These are phyloP conservation scores for Chaetoceros tenuissimus DNA, from an alignment of 108 stramenopile species.

Conservation along the genomic window DNA sequence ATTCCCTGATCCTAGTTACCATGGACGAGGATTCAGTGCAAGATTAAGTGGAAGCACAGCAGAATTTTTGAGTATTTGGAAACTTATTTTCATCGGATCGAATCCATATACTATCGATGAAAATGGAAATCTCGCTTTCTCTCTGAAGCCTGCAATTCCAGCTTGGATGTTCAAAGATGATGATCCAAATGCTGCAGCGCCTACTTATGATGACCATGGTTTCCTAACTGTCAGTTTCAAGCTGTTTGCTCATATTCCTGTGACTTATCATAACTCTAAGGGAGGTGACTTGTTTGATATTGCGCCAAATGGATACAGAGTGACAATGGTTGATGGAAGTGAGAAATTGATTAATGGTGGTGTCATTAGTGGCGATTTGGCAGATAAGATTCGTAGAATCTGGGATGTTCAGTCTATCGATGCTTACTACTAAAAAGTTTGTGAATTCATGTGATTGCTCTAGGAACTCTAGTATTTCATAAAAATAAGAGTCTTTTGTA, in stretches of 20 bases:
- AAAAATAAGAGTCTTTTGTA: no score
- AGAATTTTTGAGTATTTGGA: conserved; percentile 93
- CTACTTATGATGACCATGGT: conserved; percentile 66
- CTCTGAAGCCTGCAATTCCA: conserved; percentile 82
- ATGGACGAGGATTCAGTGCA: conserved; percentile 86
- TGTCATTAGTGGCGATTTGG: conserved; percentile 50
- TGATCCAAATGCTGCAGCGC: conserved; percentile 27
- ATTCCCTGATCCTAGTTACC: conserved; percentile 77
- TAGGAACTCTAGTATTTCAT: no score
- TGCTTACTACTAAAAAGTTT: conserved; percentile 61
- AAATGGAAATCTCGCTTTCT: conserved; percentile 64
- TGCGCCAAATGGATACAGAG: conserved; percentile 61
- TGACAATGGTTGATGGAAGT: conserved; percentile 69
- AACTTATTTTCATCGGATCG: conserved; percentile 87
- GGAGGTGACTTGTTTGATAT: conserved; percentile 64
- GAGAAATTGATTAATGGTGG: conserved; percentile 45
- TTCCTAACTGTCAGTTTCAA: conserved; percentile 75
- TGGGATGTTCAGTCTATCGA: conserved; percentile 63
- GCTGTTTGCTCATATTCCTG: conserved; percentile 79
- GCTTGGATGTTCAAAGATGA: conserved; percentile 82
- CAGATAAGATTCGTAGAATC: conserved; percentile 65
- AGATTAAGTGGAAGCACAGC: conserved; percentile 94
- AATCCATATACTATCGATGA: conserved; percentile 66
- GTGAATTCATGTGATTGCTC: not conserved
- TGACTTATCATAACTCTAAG: conserved; percentile 88